phyloP scores from a whole-genome alignment of 305 asterid species.

The Euphrasia arctica region DNA sequence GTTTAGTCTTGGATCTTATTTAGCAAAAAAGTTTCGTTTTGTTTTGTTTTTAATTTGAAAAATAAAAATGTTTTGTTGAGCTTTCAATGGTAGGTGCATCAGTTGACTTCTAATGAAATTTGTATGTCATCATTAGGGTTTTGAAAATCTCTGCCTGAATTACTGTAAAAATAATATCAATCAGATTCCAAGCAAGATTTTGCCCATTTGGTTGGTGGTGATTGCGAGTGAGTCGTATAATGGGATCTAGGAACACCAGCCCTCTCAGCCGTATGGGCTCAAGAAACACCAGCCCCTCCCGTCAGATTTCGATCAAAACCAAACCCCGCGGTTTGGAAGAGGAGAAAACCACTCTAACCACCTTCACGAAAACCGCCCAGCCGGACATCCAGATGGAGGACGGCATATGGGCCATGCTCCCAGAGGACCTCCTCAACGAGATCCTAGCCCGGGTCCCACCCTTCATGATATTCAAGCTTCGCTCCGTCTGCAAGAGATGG shows the following conservation, averaged over 20 bases:
- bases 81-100: conserved; percentile 11
- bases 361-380: conserved; percentile 52
- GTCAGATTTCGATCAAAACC: conserved; percentile 64
- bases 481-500: conserved; percentile 96
- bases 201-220: conserved; percentile 11
- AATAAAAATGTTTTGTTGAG: neutral
- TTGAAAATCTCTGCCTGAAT: neutral
- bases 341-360: conserved; percentile 54
- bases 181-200: too few species aligned
- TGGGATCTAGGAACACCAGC: conserved; percentile 82
- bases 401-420: conserved; percentile 92
- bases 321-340: conserved; percentile 96
- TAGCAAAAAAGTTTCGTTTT: too few species aligned
- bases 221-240: conserved; percentile 15
- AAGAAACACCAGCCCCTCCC: conserved; percentile 89
- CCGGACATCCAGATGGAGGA: conserved; percentile 97
- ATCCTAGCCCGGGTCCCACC: conserved; percentile 96
- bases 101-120: conserved; percentile 5
- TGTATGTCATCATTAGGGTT: conserved; percentile 4
- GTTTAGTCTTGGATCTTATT: conserved; percentile 19
- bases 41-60: too few species aligned
- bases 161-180: conserved; percentile 4
- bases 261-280: conserved; percentile 83
- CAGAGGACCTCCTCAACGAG: conserved; percentile 88
- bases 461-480: conserved; percentile 84